Evolutionary conservation across 108 stramenopile genomes (phyloP).

Genomic region (Craspedostauros australis): DNA sequence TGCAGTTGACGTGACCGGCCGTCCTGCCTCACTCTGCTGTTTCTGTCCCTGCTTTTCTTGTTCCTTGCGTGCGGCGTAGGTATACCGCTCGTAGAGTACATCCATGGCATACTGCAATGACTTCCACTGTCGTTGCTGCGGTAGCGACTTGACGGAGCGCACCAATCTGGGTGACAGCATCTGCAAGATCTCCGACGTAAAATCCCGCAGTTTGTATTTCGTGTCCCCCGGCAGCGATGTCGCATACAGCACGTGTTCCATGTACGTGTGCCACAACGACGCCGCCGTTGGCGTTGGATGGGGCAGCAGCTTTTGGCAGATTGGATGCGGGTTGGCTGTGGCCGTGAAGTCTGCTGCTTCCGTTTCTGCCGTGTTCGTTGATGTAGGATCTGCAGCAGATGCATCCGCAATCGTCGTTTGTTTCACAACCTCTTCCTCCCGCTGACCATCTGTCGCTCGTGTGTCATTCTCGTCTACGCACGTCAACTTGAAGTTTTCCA

Average conservation of each 20-base stretch:
- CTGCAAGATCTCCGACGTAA: constrained; percentile 25
- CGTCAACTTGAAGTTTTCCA: too few species aligned
- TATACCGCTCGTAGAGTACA: constrained; percentile 15
- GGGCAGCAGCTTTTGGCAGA: constrained; percentile 18
- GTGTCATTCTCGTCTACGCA: too few species aligned
- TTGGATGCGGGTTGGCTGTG: constrained; percentile 16
- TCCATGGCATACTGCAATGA: constrained; percentile 16
- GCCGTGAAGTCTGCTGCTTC: too few species aligned
- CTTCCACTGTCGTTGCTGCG: constrained; percentile 20
- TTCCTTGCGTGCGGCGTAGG: constrained; percentile 1
- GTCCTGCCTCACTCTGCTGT: too few species aligned
- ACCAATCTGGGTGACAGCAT: constrained; percentile 28
- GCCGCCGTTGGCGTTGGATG: constrained; percentile 19
- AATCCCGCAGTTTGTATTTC: constrained; percentile 21
- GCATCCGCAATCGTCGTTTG: too few species aligned
- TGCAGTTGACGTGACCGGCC: neutral
- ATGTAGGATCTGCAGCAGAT: too few species aligned
- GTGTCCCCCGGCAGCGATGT: constrained; percentile 19
- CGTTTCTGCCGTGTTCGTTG: too few species aligned
- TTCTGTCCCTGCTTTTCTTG: constrained; percentile 2
- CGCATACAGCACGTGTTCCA: constrained; percentile 15
- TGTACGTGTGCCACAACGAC: constrained; percentile 29
- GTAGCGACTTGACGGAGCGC: constrained; percentile 20
- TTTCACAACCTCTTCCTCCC: too few species aligned
- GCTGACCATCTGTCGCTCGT: too few species aligned